These are phyloP conservation scores for Calonectria ilicicola DNA, from an alignment of 2,329 filamentous ascomycete genomes.

Conservation along the genomic window DNA sequence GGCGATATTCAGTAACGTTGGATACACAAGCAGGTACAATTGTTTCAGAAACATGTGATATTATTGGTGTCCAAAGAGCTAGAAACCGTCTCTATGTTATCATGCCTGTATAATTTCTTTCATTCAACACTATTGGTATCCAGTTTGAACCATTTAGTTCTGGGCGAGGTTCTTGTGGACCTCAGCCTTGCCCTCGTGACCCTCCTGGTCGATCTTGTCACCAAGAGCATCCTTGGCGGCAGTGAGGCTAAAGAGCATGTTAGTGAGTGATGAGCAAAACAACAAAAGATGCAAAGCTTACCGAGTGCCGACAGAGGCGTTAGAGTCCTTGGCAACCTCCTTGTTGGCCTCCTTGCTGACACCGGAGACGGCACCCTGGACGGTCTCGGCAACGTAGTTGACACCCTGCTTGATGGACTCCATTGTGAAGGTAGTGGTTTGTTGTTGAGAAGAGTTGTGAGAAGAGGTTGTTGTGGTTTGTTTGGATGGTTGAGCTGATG, in stretches of 20 bases:
- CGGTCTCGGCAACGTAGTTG: slow-evolving; percentile 77
- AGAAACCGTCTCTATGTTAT: not conserved
- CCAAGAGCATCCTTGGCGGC: slow-evolving; percentile 63
- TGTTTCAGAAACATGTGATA: not conserved
- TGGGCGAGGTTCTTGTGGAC: slow-evolving; percentile 55
- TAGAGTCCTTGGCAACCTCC: slow-evolving; percentile 72
- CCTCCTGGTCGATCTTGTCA: slow-evolving; percentile 59
- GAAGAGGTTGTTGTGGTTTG: slow-evolving; percentile 31
- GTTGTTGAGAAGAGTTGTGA: slow-evolving; percentile 27
- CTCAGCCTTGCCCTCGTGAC: slow-evolving; percentile 56
- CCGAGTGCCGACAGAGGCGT: slow-evolving; percentile 66
- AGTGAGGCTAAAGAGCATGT: slow-evolving; percentile 49
- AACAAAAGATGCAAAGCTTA: slow-evolving; percentile 44
- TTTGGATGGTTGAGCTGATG: slow-evolving; percentile 23
- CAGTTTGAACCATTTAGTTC: slow-evolving; percentile 36
- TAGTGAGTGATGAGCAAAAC: slow-evolving; percentile 36
- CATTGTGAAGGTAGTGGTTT: slow-evolving; percentile 53
- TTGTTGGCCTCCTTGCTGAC: slow-evolving; percentile 80
- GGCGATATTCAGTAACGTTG: too few relatives aligned
- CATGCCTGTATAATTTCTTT: not conserved
- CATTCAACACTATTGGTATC: slow-evolving; percentile 22
- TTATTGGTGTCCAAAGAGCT: not conserved
- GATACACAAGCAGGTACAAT: too few relatives aligned
- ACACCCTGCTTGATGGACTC: slow-evolving; percentile 69
- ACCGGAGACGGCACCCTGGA: slow-evolving; percentile 68